phyloP scores from a whole-genome alignment of 1,284 basidiomycete species.

The Limonomyces culmigenus region DNA sequence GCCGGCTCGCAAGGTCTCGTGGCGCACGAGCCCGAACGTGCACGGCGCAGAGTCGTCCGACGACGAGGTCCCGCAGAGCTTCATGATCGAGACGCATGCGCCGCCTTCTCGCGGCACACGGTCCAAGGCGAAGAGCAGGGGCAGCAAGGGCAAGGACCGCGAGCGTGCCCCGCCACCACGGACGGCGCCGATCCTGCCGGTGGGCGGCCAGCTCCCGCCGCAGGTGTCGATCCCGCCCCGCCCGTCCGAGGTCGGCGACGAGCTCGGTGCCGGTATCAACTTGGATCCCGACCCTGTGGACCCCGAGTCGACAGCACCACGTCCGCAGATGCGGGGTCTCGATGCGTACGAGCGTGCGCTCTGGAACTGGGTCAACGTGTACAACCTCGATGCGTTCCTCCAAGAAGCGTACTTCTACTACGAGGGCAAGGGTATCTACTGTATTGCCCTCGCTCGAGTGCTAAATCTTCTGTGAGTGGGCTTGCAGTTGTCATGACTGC shows the following conservation, averaged over 20 bases:
- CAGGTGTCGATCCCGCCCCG: slow-evolving; percentile 40
- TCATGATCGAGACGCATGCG: slow-evolving; percentile 56
- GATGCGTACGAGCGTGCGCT: slow-evolving; percentile 80
- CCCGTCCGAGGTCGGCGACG: slow-evolving; percentile 41
- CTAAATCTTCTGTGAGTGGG: slow-evolving; percentile 79
- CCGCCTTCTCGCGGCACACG: slow-evolving; percentile 16
- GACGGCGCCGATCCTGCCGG: slow-evolving; percentile 16
- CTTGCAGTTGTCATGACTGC: slow-evolving; percentile 5
- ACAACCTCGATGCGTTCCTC: slow-evolving; percentile 88
- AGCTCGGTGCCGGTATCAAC: too few species aligned
- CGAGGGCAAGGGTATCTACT: slow-evolving; percentile 89
- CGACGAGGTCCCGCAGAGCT: slow-evolving; percentile 67
- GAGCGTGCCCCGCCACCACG: slow-evolving; percentile 10
- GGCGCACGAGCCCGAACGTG: slow-evolving; percentile 21
- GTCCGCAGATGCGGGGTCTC: slow-evolving; percentile 42
- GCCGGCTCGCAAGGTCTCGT: slow-evolving; percentile 30
- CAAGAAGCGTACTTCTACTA: slow-evolving; percentile 95
- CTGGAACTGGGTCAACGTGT: slow-evolving; percentile 99
- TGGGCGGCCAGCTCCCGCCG: slow-evolving; percentile 4
- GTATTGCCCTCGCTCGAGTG: slow-evolving; percentile 76
- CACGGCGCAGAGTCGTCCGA: slow-evolving; percentile 17
- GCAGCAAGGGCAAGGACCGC: slow-evolving; percentile 5
- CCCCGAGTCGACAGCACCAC: slow-evolving; percentile 9
- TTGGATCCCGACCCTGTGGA: too few species aligned
- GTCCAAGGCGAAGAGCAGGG: slow-evolving; percentile 19